Evolutionary conservation across 2,329 filamentous ascomycete genomes (phyloP).

Genomic region (Cercospora beticola): DNA sequence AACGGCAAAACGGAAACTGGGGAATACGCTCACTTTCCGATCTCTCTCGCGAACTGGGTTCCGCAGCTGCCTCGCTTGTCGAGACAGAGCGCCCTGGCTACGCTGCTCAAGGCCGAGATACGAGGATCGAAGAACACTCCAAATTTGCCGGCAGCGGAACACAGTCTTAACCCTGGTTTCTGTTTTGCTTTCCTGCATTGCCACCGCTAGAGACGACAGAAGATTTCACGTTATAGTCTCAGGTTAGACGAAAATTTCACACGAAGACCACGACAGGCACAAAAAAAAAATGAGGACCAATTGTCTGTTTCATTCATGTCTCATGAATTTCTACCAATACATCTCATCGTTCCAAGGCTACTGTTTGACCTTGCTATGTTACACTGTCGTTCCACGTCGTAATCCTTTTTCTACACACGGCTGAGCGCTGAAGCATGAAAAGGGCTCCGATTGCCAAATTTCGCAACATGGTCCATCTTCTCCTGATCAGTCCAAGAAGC

Average conservation of each 20-base stretch:
- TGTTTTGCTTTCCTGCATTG: too few species aligned
- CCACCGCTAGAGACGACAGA: not conserved
- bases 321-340: not conserved
- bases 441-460: not conserved
- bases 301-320: not conserved
- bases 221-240: not conserved
- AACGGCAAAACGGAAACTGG: too few species aligned
- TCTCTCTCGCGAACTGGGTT: too few species aligned
- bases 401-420: not conserved
- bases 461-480: not conserved
- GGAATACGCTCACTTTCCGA: too few species aligned
- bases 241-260: not conserved
- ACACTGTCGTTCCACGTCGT: not conserved
- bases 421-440: not conserved
- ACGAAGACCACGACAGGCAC: not conserved
- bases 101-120: too few species aligned
- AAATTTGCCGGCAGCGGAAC: too few species aligned
- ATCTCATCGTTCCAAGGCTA: not conserved
- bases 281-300: not conserved
- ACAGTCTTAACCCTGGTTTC: too few species aligned
- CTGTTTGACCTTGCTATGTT: constrained; percentile 2
- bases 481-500: not conserved
- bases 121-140: too few species aligned
- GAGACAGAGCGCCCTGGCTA: too few species aligned
- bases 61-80: too few species aligned